phyloP scores from a whole-genome alignment of 2,329 filamentous ascomycete genomes.

The Diaporthe humulicola region DNA sequence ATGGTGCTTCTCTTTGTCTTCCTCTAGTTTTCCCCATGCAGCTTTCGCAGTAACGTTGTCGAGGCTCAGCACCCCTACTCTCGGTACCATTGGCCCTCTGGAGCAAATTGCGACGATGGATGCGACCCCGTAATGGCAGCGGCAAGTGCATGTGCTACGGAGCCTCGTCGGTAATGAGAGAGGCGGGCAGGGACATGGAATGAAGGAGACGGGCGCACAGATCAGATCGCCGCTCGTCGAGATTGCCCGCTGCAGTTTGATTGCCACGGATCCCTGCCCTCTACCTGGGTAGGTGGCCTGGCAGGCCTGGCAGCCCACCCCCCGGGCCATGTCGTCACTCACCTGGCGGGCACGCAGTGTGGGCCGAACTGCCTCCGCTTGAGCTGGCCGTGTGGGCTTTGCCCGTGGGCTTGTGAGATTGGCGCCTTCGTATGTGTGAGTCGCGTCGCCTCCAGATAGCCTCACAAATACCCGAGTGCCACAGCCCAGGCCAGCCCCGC shows the following conservation, averaged over 20 bases:
- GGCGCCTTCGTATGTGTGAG: slow-evolving; percentile 30
- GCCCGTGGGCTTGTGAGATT: slow-evolving; percentile 9
- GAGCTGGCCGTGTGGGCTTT: slow-evolving; percentile 14
- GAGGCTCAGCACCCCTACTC: slow-evolving; percentile 15
- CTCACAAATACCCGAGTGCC: slow-evolving; percentile 24
- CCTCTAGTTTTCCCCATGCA: slow-evolving; percentile 18
- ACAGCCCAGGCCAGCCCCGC: slow-evolving; percentile 4
- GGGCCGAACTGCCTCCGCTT: slow-evolving; percentile 16
- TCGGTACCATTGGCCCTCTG: slow-evolving; percentile 8
- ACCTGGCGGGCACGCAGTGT: slow-evolving; percentile 6
- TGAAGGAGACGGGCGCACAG: slow-evolving; percentile 23
- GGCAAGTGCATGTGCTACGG: slow-evolving; percentile 16
- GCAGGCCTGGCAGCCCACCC: no score
- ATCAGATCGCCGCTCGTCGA: slow-evolving; percentile 27
- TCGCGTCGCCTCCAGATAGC: slow-evolving; percentile 26
- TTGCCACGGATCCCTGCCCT: slow-evolving; percentile 25
- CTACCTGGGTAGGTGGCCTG: no score
- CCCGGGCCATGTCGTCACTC: slow-evolving; percentile 25
- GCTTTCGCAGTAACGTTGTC: not conserved
- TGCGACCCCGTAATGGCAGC: slow-evolving; percentile 21
- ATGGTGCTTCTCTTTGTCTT: slow-evolving; percentile 20
- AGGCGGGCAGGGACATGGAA: slow-evolving; percentile 25
- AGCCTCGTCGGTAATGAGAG: slow-evolving; percentile 31
- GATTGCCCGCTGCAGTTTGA: slow-evolving; percentile 17
- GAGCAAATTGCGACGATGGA: slow-evolving; percentile 18